These are phyloP conservation scores for Plasmopara halstedii DNA, from an alignment of 352 stramenopile genomes.

Conservation along the genomic window DNA sequence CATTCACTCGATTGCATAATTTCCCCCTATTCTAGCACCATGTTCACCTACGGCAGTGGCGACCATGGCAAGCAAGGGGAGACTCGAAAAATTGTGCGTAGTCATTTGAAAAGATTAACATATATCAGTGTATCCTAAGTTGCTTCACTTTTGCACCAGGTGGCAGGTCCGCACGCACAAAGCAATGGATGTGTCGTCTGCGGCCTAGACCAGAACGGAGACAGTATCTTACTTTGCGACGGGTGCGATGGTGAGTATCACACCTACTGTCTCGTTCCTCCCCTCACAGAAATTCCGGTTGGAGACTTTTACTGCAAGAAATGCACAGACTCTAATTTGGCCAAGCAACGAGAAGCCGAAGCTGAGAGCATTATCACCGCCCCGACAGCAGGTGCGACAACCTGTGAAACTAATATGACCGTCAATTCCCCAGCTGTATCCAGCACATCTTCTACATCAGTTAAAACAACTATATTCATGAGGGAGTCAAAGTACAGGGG, in stretches of 20 bases:
- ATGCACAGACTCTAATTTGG: conserved; percentile 38
- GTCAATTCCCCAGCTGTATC: background rate
- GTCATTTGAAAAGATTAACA: background rate
- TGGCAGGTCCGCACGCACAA: conserved; percentile 19
- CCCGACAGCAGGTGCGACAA: background rate
- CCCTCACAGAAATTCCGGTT: conserved; percentile 58
- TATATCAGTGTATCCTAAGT: background rate
- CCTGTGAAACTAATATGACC: background rate
- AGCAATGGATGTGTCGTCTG: conserved; percentile 62
- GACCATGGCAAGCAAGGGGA: conserved; percentile 20
- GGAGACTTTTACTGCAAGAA: conserved; percentile 82
- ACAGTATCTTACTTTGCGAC: conserved; percentile 79
- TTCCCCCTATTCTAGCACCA: conserved; percentile 1
- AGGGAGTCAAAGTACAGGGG: conserved; percentile 73
- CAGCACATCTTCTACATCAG: background rate
- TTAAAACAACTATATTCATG: conserved; percentile 29
- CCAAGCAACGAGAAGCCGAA: conserved; percentile 31
- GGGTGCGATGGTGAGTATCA: conserved; percentile 84
- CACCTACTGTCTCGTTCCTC: conserved; percentile 74
- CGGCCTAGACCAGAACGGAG: conserved; percentile 59
- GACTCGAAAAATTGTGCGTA: conserved; percentile 8
- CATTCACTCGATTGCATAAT: too few relatives aligned
- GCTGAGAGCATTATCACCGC: conserved; percentile 5
- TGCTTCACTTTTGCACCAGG: conserved; percentile 2
- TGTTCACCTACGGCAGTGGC: conserved; percentile 9